Conservation (phyloP, 805 yeast species). For the Scheffersomyces coipomensis region DNA sequence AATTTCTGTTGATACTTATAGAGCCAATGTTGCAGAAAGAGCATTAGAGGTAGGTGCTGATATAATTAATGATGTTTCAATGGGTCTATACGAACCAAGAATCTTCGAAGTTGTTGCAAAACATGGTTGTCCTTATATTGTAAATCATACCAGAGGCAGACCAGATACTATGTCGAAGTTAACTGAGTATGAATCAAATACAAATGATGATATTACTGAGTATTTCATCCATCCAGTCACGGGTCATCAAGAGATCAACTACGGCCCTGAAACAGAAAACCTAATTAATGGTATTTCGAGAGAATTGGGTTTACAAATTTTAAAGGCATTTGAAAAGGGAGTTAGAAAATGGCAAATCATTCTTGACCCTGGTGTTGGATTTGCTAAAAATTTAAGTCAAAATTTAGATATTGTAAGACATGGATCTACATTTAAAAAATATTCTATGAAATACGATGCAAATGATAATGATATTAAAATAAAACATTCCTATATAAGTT, state of each 20-base stretch:
- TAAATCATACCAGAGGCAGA: constrained; percentile 84
- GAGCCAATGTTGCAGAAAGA: constrained; percentile 69
- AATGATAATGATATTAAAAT: constrained; percentile 9
- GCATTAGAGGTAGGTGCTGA: constrained; percentile 80
- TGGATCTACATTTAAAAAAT: constrained; percentile 47
- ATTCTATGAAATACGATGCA: constrained; percentile 29
- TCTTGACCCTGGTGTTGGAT: constrained; percentile 94
- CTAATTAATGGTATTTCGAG: constrained; percentile 58
- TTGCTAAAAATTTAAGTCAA: constrained; percentile 79
- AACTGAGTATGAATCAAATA: constrained; percentile 49
- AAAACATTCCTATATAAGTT: constrained; percentile 32
- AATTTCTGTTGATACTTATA: constrained; percentile 86
- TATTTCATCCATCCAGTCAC: constrained; percentile 24
- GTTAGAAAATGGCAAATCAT: constrained; percentile 87
- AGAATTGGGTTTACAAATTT: constrained; percentile 60
- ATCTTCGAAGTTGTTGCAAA: constrained; percentile 72
- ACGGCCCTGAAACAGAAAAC: constrained; percentile 20
- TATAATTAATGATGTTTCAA: constrained; percentile 87
- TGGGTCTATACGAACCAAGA: constrained; percentile 64
- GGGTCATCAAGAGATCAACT: constrained; percentile 19
- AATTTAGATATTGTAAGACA: constrained; percentile 64
- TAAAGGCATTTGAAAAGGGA: constrained; percentile 58
- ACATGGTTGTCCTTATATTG: constrained; percentile 69
- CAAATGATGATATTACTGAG: constrained; percentile 37
- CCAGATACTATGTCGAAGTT: constrained; percentile 68